phyloP scores from a whole-genome alignment of 208 protist genomes.

The Crithidia acanthocephali region DNA sequence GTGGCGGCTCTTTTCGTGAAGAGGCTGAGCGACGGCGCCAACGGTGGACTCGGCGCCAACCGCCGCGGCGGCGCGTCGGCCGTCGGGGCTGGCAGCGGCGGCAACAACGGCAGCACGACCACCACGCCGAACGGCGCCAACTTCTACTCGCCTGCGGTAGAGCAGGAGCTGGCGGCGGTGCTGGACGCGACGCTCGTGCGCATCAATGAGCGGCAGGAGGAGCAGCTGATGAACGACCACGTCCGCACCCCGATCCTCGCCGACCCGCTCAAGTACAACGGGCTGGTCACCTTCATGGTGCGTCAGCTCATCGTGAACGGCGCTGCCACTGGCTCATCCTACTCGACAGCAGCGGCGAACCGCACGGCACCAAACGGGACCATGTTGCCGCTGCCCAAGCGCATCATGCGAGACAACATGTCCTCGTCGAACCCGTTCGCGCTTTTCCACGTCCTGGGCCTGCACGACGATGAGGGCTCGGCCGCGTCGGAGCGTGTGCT shows the following conservation, averaged over 20 bases:
- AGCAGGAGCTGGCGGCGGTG: constrained; percentile 58
- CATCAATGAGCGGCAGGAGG: constrained; percentile 77
- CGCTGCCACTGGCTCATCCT: background rate
- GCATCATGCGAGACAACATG: constrained; percentile 45
- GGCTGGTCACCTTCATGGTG: constrained; percentile 71
- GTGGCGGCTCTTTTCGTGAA: constrained; percentile 40
- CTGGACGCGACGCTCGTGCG: constrained; percentile 70
- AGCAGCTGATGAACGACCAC: constrained; percentile 74
- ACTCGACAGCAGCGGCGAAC: background rate
- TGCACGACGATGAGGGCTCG: constrained; percentile 73
- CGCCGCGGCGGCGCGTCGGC: constrained; percentile 5
- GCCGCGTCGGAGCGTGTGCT: constrained; percentile 49
- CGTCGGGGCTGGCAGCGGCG: constrained; percentile 4
- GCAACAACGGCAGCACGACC: constrained; percentile 1
- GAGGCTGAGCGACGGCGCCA: constrained; percentile 23
- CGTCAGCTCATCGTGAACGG: constrained; percentile 51
- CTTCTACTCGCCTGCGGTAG: constrained; percentile 60
- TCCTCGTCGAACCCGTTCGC: constrained; percentile 47
- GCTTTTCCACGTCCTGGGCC: constrained; percentile 71
- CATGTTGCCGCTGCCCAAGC: constrained; percentile 13
- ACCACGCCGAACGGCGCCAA: constrained; percentile 12
- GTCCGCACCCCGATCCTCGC: constrained; percentile 63
- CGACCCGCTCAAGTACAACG: constrained; percentile 73
- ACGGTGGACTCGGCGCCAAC: background rate
- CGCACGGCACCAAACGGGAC: background rate